Evolutionary conservation across 495 filamentous ascomycete genomes (phyloP).

Genomic region (Recurvomyces mirabilis): DNA sequence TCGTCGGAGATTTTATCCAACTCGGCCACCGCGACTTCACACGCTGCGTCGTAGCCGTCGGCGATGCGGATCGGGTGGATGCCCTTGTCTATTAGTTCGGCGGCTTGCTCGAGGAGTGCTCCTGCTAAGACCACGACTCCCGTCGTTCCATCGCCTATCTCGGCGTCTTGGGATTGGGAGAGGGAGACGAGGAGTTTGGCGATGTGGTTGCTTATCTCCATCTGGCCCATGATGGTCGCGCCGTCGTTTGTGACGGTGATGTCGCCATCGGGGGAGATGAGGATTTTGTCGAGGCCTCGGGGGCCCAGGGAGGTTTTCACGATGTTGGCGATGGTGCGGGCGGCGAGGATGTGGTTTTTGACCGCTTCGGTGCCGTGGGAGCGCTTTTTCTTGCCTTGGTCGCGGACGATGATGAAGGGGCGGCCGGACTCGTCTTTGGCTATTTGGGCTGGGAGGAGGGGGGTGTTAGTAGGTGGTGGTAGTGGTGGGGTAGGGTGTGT

Average conservation of each 20-base stretch:
- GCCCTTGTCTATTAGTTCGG: slow-evolving; percentile 97
- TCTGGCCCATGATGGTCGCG: slow-evolving; percentile 92
- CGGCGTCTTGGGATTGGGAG: slow-evolving; percentile 98
- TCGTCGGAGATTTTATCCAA: slow-evolving; percentile 86
- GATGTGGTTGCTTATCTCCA: slow-evolving; percentile 98
- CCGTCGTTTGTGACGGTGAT: slow-evolving; percentile 99
- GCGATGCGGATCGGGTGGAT: slow-evolving; percentile 98
- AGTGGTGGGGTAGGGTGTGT: background rate
- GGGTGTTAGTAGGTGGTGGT: slow-evolving; percentile 14
- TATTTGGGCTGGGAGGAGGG: slow-evolving; percentile 46
- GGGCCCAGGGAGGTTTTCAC: slow-evolving; percentile 96
- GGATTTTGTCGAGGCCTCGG: slow-evolving; percentile 94
- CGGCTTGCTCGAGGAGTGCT: slow-evolving; percentile 91
- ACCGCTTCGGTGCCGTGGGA: slow-evolving; percentile 93
- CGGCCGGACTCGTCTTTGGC: slow-evolving; percentile 90
- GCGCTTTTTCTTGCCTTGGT: slow-evolving; percentile 97
- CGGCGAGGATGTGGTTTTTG: slow-evolving; percentile 94
- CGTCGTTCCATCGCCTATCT: slow-evolving; percentile 97
- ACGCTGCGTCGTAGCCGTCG: slow-evolving; percentile 93
- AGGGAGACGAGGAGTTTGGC: slow-evolving; percentile 93
- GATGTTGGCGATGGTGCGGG: slow-evolving; percentile 89
- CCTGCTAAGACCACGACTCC: slow-evolving; percentile 95
- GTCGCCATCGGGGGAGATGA: slow-evolving; percentile 97
- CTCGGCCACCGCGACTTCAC: slow-evolving; percentile 87
- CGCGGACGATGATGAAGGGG: slow-evolving; percentile 96